Evolutionary conservation across 2,329 filamentous ascomycete genomes (phyloP).

Genomic region (Pseudogymnoascus sp.): DNA sequence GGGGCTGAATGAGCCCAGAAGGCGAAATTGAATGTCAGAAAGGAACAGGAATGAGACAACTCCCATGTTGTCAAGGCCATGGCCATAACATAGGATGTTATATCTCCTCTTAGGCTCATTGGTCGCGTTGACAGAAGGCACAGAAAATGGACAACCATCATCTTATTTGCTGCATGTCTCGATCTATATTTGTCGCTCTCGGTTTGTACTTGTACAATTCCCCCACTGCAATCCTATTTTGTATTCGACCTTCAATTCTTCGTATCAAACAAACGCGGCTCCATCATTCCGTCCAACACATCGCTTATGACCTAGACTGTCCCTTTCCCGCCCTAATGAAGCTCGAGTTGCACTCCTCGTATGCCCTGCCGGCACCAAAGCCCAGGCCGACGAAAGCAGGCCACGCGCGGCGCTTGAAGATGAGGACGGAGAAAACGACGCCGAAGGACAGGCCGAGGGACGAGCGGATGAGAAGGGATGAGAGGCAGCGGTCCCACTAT

Average conservation of each 20-base stretch:
- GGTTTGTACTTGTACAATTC: slow-evolving; percentile 7
- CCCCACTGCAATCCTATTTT: not conserved
- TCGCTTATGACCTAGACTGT: slow-evolving; percentile 2
- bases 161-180: not conserved
- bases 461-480: slow-evolving; percentile 94
- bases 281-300: not conserved
- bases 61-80: not conserved
- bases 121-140: not conserved
- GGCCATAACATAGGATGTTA: not conserved
- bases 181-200: not conserved
- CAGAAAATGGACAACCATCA: not conserved
- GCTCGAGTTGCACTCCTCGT: slow-evolving; percentile 82
- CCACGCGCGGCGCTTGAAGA: slow-evolving; percentile 98
- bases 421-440: slow-evolving; percentile 93
- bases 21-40: not conserved
- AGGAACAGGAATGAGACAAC: not conserved
- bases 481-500: slow-evolving; percentile 97
- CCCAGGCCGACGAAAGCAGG: slow-evolving; percentile 91
- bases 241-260: not conserved
- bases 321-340: slow-evolving; percentile 25
- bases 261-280: not conserved
- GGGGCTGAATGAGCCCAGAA: not conserved
- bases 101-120: not conserved
- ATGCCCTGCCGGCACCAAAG: slow-evolving; percentile 91
- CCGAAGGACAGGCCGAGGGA: slow-evolving; percentile 93